Conservation (phyloP, 1,284 basidiomycete species). For the Violaceomyces palustris region DNA sequence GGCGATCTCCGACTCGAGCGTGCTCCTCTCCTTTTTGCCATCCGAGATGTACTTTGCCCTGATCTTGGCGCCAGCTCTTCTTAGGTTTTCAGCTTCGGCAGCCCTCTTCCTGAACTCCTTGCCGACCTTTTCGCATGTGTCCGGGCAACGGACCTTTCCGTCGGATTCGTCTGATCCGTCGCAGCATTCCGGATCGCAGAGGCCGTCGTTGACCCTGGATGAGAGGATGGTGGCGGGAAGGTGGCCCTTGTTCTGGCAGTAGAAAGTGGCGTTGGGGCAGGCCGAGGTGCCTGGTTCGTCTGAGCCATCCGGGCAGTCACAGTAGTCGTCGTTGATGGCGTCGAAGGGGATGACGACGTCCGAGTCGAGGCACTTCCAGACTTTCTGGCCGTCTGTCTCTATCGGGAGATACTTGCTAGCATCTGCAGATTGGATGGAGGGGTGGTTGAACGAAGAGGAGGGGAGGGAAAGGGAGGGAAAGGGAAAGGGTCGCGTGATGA, state of each 20-base stretch:
- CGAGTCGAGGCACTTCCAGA: constrained; percentile 39
- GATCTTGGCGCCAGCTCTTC: constrained; percentile 79
- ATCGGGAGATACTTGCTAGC: no score
- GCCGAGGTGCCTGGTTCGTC: constrained; percentile 92
- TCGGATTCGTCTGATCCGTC: constrained; percentile 88
- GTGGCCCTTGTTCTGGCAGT: constrained; percentile 84
- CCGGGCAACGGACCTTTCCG: constrained; percentile 62
- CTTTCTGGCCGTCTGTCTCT: constrained; percentile 3
- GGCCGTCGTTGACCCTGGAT: constrained; percentile 85
- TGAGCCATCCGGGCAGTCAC: constrained; percentile 86
- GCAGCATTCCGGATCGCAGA: constrained; percentile 94
- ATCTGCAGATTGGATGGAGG: no score
- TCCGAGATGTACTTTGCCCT: constrained; percentile 78
- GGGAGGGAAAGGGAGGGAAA: no score
- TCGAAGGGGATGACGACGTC: constrained; percentile 59
- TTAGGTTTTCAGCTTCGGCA: constrained; percentile 69
- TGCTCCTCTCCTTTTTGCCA: constrained; percentile 62
- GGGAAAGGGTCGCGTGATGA: no score
- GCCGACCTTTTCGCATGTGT: constrained; percentile 73
- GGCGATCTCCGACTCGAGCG: constrained; percentile 37
- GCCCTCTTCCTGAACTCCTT: constrained; percentile 64
- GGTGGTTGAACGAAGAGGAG: no score
- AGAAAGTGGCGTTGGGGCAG: constrained; percentile 70
- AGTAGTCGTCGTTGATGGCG: constrained; percentile 88
- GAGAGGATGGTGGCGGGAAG: constrained; percentile 72